Conservation (phyloP, 1,139 yeast genomes). For the Candida mesenterica region DNA sequence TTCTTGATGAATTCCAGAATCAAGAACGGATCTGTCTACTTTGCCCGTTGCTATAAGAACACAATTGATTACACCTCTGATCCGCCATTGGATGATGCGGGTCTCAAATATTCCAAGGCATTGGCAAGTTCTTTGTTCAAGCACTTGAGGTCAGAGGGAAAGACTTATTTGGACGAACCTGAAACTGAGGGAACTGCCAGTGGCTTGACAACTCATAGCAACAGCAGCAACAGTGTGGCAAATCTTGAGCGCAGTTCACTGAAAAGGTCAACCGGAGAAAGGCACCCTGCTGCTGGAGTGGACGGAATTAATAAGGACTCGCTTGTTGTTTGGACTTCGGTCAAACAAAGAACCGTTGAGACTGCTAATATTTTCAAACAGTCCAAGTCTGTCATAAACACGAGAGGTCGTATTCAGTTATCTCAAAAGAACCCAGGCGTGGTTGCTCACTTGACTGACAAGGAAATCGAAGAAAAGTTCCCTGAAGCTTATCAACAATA, state of each 20-base stretch:
- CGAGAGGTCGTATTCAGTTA: slow-evolving; percentile 75
- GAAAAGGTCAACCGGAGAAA: slow-evolving; percentile 23
- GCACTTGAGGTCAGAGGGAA: slow-evolving; percentile 35
- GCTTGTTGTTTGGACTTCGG: slow-evolving; percentile 90
- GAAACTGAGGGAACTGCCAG: not conserved
- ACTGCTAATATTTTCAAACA: slow-evolving; percentile 68
- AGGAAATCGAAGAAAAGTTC: slow-evolving; percentile 55
- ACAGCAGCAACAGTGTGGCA: slow-evolving; percentile 7
- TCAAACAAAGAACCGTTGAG: slow-evolving; percentile 78
- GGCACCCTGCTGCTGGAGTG: slow-evolving; percentile 49
- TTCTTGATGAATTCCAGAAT: slow-evolving; percentile 85
- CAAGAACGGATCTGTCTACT: slow-evolving; percentile 81
- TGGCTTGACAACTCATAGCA: slow-evolving; percentile 3
- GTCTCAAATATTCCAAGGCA: slow-evolving; percentile 51
- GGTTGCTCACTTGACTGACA: slow-evolving; percentile 64
- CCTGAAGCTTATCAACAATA: slow-evolving; percentile 73
- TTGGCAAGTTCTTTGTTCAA: slow-evolving; percentile 36
- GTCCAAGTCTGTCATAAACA: slow-evolving; percentile 41
- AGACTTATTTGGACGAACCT: slow-evolving; percentile 22
- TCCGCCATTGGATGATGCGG: slow-evolving; percentile 65
- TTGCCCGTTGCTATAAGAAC: slow-evolving; percentile 77
- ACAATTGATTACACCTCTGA: slow-evolving; percentile 55
- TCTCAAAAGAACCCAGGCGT: slow-evolving; percentile 92
- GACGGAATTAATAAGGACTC: slow-evolving; percentile 49
- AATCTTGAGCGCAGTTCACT: slow-evolving; percentile 35